phyloP scores from a whole-genome alignment of 2,329 filamentous ascomycete species.

The Arthroderma sp. region DNA sequence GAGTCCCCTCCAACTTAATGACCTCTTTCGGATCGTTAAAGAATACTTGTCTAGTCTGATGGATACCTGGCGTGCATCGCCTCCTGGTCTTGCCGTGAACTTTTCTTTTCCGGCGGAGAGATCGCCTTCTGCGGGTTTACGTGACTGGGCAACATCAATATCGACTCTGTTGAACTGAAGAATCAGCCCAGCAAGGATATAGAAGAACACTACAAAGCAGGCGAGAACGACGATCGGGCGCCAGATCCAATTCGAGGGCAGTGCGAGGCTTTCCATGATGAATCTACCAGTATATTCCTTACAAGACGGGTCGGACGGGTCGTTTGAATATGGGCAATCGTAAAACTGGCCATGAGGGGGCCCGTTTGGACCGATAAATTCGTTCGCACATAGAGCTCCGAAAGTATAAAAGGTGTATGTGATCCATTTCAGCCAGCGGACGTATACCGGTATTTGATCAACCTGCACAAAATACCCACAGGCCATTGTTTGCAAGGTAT shows the following conservation, averaged over 20 bases:
- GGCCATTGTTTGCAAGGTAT: conserved; percentile 59
- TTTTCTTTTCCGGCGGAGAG: conserved; percentile 59
- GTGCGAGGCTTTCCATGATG: conserved; percentile 55
- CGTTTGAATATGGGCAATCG: conserved; percentile 52
- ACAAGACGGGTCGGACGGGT: conserved; percentile 52
- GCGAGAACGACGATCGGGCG: conserved; percentile 51
- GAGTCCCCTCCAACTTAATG: conserved; percentile 32
- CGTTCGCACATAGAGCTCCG: conserved; percentile 57
- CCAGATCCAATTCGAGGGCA: conserved; percentile 54
- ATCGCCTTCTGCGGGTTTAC: conserved; percentile 43
- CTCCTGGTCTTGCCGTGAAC: conserved; percentile 42
- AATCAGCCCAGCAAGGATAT: conserved; percentile 46
- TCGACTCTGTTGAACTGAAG: conserved; percentile 53
- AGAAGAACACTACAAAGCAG: conserved; percentile 52
- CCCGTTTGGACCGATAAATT: conserved; percentile 41
- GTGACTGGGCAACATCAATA: conserved; percentile 55
- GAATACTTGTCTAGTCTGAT: conserved; percentile 53
- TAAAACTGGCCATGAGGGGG: conserved; percentile 50
- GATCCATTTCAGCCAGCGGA: conserved; percentile 57
- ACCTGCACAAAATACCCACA: conserved; percentile 67
- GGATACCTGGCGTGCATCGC: conserved; percentile 47
- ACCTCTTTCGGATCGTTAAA: conserved; percentile 51
- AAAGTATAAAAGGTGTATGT: conserved; percentile 46
- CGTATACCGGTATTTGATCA: conserved; percentile 60
- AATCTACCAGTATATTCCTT: conserved; percentile 55